phyloP scores from a whole-genome alignment of 2,329 filamentous ascomycete genomes.

The Lecanicillium sp. region DNA sequence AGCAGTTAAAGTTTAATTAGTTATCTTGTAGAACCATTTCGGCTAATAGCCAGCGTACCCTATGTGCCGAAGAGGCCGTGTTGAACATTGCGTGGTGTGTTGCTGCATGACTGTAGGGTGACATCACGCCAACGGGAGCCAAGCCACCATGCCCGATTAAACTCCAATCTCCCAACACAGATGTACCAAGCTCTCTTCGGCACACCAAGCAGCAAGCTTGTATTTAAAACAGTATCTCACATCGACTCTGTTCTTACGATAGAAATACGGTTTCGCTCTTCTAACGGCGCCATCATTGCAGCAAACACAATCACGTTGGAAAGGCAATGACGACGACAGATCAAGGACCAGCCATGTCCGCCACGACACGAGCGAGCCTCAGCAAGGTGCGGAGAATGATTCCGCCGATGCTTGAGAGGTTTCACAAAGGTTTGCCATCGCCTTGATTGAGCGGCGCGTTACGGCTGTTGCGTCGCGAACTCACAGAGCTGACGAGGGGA shows the following conservation, averaged over 20 bases:
- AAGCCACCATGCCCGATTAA: too few species aligned
- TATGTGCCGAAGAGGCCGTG: not conserved
- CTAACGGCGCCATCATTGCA: not conserved
- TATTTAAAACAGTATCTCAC: too few species aligned
- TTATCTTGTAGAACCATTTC: too few species aligned
- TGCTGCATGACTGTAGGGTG: not conserved
- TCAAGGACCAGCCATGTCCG: conserved; percentile 46
- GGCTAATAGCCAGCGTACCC: too few species aligned
- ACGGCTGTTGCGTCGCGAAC: too few species aligned
- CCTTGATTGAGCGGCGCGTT: too few species aligned
- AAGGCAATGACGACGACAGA: conserved; percentile 5
- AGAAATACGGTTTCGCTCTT: too few species aligned
- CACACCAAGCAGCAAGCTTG: too few species aligned
- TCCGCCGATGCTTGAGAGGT: conserved; percentile 88
- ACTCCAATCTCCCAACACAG: too few species aligned
- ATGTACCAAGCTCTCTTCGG: too few species aligned
- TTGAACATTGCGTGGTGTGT: not conserved
- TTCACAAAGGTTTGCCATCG: conserved; percentile 71
- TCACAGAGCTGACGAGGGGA: not conserved
- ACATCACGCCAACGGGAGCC: conserved; percentile 1
- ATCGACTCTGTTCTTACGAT: too few species aligned
- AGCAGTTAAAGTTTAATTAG: too few species aligned
- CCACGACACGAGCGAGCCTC: conserved; percentile 67
- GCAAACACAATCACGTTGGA: not conserved
- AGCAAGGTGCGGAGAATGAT: conserved; percentile 81